These are phyloP conservation scores for Pleurotus sapidus DNA, from an alignment of 768 basidiomycete genomes.

Conservation along the genomic window DNA sequence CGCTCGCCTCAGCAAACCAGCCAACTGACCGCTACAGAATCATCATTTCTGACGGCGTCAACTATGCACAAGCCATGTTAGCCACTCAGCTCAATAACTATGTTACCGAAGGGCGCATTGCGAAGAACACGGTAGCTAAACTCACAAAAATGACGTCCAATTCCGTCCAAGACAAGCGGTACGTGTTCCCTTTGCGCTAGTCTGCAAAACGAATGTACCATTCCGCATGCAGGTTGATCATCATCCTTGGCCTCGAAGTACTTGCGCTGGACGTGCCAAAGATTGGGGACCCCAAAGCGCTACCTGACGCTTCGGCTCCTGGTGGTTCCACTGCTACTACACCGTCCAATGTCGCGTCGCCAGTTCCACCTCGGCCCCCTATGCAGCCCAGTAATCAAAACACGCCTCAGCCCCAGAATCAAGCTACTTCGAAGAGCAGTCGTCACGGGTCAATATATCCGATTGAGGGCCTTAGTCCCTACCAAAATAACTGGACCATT, in stretches of 20 bases:
- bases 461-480: constrained; percentile 93
- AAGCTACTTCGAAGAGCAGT: constrained; percentile 20
- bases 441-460: constrained; percentile 52
- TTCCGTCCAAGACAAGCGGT: constrained; percentile 83
- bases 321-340: constrained; percentile 23
- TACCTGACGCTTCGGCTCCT: constrained; percentile 25
- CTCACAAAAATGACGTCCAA: constrained; percentile 81
- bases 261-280: constrained; percentile 57
- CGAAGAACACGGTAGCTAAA: constrained; percentile 64
- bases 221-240: constrained; percentile 58
- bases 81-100: constrained; percentile 85
- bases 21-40: constrained; percentile 63
- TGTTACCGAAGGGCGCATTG: constrained; percentile 60
- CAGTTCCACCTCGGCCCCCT: constrained; percentile 12
- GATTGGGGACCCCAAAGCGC: constrained; percentile 58
- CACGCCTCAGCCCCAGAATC: constrained; percentile 6
- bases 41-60: constrained; percentile 85
- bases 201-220: background rate
- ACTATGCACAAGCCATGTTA: constrained; percentile 92
- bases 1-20: constrained; percentile 26
- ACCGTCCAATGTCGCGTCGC: constrained; percentile 20
- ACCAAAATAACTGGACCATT: constrained; percentile 99
- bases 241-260: constrained; percentile 67
- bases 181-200: constrained; percentile 20
- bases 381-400: constrained; percentile 12